phyloP scores from a whole-genome alignment of 352 stramenopile species.

The Globisporangium nodosum region DNA sequence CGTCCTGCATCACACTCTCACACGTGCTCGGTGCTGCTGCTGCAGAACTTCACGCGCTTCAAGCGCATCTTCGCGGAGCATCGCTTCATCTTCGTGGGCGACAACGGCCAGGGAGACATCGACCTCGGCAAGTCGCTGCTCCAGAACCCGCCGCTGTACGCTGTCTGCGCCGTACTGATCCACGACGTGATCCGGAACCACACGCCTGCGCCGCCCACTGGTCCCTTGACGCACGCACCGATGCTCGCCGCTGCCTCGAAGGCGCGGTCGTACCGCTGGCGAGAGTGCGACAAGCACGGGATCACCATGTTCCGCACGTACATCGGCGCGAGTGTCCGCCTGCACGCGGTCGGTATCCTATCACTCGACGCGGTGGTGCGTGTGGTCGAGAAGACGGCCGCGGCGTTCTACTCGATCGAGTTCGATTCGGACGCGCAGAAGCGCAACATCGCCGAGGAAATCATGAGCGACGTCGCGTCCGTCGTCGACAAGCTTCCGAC shows the following conservation, averaged over 20 bases:
- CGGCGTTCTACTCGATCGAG: constrained; percentile 48
- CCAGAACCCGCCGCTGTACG: constrained; percentile 39
- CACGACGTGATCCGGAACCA: constrained; percentile 82
- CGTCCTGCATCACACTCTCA: no score
- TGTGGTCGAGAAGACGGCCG: constrained; percentile 54
- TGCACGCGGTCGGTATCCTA: constrained; percentile 49
- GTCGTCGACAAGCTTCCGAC: constrained; percentile 53
- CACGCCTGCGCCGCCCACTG: constrained; percentile 10
- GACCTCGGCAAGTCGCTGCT: constrained; percentile 72
- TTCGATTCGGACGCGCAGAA: constrained; percentile 61
- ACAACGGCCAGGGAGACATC: constrained; percentile 81
- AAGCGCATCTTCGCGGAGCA: constrained; percentile 67
- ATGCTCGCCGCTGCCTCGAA: constrained; percentile 6
- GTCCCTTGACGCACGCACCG: constrained; percentile 1
- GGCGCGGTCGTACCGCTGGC: constrained; percentile 45
- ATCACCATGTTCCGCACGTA: constrained; percentile 77
- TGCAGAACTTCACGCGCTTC: constrained; percentile 71
- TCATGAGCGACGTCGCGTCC: constrained; percentile 46
- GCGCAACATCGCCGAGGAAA: constrained; percentile 46
- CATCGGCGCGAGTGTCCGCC: constrained; percentile 59
- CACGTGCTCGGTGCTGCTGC: neutral
- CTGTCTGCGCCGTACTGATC: constrained; percentile 60
- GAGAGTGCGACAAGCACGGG: constrained; percentile 55
- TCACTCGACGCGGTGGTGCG: constrained; percentile 44
- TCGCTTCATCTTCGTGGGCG: constrained; percentile 74